phyloP scores from a whole-genome alignment of 176 grass and related monocot species.

The Phyllostachys edulis region DNA sequence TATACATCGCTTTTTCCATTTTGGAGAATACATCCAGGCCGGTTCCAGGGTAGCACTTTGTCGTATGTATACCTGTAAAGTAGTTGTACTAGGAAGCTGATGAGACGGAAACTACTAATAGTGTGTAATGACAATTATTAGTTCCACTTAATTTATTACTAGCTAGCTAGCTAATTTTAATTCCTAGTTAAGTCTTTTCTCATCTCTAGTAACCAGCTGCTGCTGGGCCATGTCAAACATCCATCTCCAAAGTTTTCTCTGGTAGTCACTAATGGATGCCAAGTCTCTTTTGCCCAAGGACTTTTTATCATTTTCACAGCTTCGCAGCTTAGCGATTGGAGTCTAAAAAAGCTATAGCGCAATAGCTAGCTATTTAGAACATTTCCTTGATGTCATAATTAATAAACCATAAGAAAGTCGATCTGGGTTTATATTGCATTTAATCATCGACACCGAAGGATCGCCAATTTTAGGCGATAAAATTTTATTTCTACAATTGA shows the following conservation, averaged over 20 bases:
- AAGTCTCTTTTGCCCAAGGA: constrained; percentile 19
- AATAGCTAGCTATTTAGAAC: too few species aligned
- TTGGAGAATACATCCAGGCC: constrained; percentile 28
- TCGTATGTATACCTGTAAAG: constrained; percentile 5
- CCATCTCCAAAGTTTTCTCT: background rate
- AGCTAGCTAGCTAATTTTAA: background rate
- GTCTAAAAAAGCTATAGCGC: too few species aligned
- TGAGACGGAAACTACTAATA: background rate
- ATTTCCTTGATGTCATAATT: background rate
- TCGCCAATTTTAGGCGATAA: too few species aligned
- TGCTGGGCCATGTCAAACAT: constrained; percentile 17
- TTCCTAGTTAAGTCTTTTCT: constrained; percentile 13
- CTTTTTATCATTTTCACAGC: background rate
- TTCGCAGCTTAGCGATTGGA: too few species aligned
- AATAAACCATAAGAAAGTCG: background rate
- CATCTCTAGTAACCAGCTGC: background rate
- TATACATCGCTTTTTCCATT: constrained; percentile 3
- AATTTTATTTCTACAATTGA: too few species aligned
- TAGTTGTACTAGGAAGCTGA: background rate
- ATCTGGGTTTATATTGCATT: background rate
- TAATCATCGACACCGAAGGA: background rate
- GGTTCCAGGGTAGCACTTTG: background rate
- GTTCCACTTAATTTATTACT: background rate
- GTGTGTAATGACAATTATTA: background rate
- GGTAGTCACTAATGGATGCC: constrained; percentile 22